Evolutionary conservation across 2,329 filamentous ascomycete genomes (phyloP).

Genomic region (Clonostachys byssicola): DNA sequence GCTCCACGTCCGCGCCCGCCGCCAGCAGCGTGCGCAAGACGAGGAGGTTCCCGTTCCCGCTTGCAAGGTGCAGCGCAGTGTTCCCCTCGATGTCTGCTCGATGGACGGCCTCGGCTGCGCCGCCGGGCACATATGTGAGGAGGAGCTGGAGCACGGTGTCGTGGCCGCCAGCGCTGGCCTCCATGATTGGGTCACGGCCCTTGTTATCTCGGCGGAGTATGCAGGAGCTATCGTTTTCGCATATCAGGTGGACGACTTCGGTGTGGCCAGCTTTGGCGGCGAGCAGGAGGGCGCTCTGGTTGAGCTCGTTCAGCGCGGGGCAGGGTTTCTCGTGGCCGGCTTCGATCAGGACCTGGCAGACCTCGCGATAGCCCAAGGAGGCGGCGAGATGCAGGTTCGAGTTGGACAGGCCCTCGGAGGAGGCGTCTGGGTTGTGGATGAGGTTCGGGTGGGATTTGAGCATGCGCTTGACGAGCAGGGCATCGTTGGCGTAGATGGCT

Average conservation of each 20-base stretch:
- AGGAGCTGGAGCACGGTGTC: conserved; percentile 63
- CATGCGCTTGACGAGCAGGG: conserved; percentile 70
- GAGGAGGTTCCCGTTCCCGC: conserved; percentile 74
- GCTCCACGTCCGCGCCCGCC: conserved; percentile 71
- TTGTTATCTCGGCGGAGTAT: conserved; percentile 62
- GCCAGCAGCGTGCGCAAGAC: conserved; percentile 73
- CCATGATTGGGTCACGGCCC: conserved; percentile 71
- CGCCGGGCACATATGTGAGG: conserved; percentile 55
- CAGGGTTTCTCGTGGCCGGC: conserved; percentile 70
- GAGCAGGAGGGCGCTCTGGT: conserved; percentile 79
- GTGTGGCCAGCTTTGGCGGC: conserved; percentile 67
- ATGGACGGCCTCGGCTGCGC: conserved; percentile 46
- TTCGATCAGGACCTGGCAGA: conserved; percentile 67
- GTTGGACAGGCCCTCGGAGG: conserved; percentile 66
- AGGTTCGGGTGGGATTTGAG: conserved; percentile 66
- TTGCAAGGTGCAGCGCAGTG: conserved; percentile 83
- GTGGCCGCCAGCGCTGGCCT: conserved; percentile 55
- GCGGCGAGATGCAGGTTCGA: conserved; percentile 81
- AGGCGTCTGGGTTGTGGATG: conserved; percentile 76
- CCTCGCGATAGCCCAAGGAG: conserved; percentile 63
- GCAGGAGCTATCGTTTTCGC: conserved; percentile 55
- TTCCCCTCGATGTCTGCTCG: conserved; percentile 70
- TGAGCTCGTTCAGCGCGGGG: conserved; percentile 72
- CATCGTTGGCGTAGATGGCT: conserved; percentile 73
- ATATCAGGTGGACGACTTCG: conserved; percentile 69